These are phyloP conservation scores for Fistulifera solaris DNA, from an alignment of 108 stramenopile species.

Conservation along the genomic window DNA sequence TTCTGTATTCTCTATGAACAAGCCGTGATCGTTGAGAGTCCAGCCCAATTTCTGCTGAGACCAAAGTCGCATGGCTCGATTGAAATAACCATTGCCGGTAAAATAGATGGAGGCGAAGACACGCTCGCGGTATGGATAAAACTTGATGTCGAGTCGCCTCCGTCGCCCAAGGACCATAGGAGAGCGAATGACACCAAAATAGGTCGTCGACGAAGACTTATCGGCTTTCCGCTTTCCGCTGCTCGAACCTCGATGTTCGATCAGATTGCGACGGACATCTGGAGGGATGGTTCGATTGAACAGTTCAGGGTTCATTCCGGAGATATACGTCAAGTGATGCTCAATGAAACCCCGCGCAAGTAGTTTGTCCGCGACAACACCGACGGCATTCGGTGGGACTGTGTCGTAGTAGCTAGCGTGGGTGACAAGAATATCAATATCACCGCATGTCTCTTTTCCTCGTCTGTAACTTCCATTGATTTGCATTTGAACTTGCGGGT, in stretches of 20 bases:
- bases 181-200: conserved; percentile 37
- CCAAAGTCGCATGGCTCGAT: conserved; percentile 45
- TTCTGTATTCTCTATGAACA: conserved; percentile 12
- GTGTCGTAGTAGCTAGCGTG: conserved; percentile 14
- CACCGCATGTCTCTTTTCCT: conserved; percentile 30
- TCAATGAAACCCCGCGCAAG: conserved; percentile 28
- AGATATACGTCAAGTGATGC: conserved; percentile 31
- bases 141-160: conserved; percentile 48
- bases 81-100: conserved; percentile 55
- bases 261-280: neutral
- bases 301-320: conserved; percentile 16
- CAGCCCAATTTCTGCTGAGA: conserved; percentile 17
- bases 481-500: conserved; percentile 24
- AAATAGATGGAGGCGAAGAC: conserved; percentile 49
- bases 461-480: conserved; percentile 51
- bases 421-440: conserved; percentile 46
- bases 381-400: conserved; percentile 25
- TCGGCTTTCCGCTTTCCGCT: neutral
- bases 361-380: conserved; percentile 28
- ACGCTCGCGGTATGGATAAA: conserved; percentile 40
- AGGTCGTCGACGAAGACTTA: conserved; percentile 4
- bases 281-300: neutral
- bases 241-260: neutral
- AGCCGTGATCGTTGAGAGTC: conserved; percentile 39
- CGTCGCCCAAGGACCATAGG: conserved; percentile 14